Conservation (phyloP, 2,329 filamentous ascomycete genomes). For the Colletotrichum zoysiae region DNA sequence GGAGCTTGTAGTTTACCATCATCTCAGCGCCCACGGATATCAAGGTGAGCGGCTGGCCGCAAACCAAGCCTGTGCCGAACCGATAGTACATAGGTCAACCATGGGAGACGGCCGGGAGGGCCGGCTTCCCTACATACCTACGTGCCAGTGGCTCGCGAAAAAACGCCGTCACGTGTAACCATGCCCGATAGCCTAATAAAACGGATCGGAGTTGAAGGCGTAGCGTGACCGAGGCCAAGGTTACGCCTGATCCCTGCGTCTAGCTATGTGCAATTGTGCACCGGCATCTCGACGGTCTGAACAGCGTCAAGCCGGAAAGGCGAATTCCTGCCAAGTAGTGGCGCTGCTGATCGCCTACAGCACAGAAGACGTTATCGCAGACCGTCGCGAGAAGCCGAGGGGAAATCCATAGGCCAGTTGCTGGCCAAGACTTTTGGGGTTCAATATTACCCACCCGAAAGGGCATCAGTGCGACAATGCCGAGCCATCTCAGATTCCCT, state of each 20-base stretch:
- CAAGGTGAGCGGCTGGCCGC: conserved; percentile 12
- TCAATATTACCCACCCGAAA: conserved; percentile 13
- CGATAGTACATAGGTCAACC: background rate
- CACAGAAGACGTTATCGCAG: background rate
- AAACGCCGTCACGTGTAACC: conserved; percentile 18
- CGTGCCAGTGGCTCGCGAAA: conserved; percentile 23
- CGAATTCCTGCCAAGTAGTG: background rate
- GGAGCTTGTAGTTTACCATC: conserved; percentile 14
- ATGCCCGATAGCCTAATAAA: conserved; percentile 25
- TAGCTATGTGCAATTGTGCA: conserved; percentile 22
- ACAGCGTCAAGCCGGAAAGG: background rate
- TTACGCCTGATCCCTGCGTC: conserved; percentile 21
- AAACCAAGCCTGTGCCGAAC: background rate
- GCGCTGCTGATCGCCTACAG: conserved; percentile 20
- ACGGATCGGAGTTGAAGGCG: conserved; percentile 25
- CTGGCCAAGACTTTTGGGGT: conserved; percentile 30
- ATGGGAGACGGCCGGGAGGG: background rate
- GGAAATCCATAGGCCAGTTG: conserved; percentile 3
- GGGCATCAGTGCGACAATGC: conserved; percentile 24
- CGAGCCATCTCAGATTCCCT: conserved; percentile 4
- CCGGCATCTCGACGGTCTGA: conserved; percentile 5
- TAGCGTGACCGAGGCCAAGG: conserved; percentile 19
- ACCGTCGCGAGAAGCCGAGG: conserved; percentile 10
- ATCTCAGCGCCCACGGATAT: conserved; percentile 13
- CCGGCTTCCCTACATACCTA: conserved; percentile 17